Evolutionary conservation across 257 asterid species (phyloP).

Genomic region (Gynochthodes officinalis): DNA sequence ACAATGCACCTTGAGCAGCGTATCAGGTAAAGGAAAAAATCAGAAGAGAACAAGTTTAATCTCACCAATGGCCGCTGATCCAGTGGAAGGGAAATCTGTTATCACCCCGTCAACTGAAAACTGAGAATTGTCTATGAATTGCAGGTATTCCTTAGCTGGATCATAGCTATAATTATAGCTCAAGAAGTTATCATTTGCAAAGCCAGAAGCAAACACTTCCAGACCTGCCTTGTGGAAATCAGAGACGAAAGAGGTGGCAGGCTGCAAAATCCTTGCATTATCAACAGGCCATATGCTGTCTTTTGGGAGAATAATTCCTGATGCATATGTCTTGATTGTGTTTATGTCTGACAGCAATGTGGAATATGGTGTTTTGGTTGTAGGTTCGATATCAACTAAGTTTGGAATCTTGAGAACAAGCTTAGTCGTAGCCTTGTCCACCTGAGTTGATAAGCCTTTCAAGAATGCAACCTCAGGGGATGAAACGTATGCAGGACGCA

Average conservation of each 20-base stretch:
- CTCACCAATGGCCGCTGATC: slow-evolving; percentile 80
- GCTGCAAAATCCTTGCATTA: slow-evolving; percentile 41
- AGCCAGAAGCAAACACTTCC: slow-evolving; percentile 62
- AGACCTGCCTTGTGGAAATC: slow-evolving; percentile 83
- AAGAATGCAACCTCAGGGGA: slow-evolving; percentile 92
- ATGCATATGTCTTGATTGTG: slow-evolving; percentile 65
- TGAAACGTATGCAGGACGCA: slow-evolving; percentile 67
- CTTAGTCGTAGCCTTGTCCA: slow-evolving; percentile 44
- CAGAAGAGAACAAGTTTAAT: background rate
- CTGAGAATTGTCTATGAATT: slow-evolving; percentile 52
- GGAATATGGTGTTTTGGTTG: slow-evolving; percentile 56
- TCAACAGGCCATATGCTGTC: slow-evolving; percentile 72
- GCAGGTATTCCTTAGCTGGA: slow-evolving; percentile 70
- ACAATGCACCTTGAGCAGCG: background rate
- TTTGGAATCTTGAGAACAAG: slow-evolving; percentile 50
- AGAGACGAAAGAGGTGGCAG: slow-evolving; percentile 61
- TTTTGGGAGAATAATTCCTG: slow-evolving; percentile 79
- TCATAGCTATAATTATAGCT: slow-evolving; percentile 89
- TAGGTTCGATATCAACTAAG: slow-evolving; percentile 46
- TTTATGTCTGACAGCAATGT: slow-evolving; percentile 41
- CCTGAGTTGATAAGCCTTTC: slow-evolving; percentile 46
- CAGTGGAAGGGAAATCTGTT: slow-evolving; percentile 80
- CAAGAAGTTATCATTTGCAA: slow-evolving; percentile 63
- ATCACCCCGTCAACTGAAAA: slow-evolving; percentile 83
- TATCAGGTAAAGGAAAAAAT: background rate